Conservation (phyloP, 306 rosid species). For the Sophora flavescens region DNA sequence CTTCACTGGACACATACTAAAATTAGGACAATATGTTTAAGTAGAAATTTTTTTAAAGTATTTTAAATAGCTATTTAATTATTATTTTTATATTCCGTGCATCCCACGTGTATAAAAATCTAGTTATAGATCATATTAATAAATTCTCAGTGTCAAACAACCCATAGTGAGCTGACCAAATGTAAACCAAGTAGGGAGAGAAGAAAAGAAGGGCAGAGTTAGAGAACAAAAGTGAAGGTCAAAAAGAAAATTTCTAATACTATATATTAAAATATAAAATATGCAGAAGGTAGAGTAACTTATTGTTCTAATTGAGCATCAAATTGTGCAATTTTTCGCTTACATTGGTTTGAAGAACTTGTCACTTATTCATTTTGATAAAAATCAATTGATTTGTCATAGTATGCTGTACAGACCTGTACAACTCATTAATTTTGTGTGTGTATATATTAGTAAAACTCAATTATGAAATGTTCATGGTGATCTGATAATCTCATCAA, state of each 20-base stretch:
- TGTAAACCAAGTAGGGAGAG: slow-evolving; percentile 9
- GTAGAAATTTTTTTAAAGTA: no score
- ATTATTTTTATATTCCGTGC: no score
- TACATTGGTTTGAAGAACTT: slow-evolving; percentile 90
- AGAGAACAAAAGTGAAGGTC: slow-evolving; percentile 26
- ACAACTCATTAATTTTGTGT: slow-evolving; percentile 85
- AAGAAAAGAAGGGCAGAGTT: no score
- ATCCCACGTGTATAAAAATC: no score
- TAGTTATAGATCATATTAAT: slow-evolving; percentile 13
- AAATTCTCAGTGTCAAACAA: slow-evolving; percentile 37
- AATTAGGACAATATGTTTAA: no score
- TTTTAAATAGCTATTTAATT: no score
- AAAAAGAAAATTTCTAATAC: background rate
- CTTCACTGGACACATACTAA: no score
- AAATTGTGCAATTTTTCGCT: slow-evolving; percentile 94
- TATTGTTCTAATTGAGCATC: slow-evolving; percentile 95
- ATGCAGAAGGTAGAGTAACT: slow-evolving; percentile 43
- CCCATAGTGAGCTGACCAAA: slow-evolving; percentile 9
- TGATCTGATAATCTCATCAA: slow-evolving; percentile 9
- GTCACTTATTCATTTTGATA: slow-evolving; percentile 88
- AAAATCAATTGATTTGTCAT: slow-evolving; percentile 91
- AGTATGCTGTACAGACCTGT: slow-evolving; percentile 93
- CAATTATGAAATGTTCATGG: slow-evolving; percentile 38
- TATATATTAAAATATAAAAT: slow-evolving; percentile 18
- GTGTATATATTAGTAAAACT: slow-evolving; percentile 29